A percentile compares a stretch with the other conserved stretches of the same genome.
These are phyloP conservation scores for Stenogyne calaminthoides DNA, from an alignment of 305 asterid species.

Conservation along the genomic window DNA sequence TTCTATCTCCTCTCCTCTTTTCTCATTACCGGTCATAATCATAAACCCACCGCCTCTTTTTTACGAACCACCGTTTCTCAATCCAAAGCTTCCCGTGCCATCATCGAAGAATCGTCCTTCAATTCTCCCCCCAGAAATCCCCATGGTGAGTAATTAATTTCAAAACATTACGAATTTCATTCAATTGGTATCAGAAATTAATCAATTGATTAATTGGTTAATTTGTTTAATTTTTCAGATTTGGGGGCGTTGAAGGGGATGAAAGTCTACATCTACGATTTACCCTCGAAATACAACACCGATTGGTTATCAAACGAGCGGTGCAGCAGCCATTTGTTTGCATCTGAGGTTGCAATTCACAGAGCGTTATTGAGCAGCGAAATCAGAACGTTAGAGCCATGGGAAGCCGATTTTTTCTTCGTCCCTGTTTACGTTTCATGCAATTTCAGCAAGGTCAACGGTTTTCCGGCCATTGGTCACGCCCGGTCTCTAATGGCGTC, in stretches of 20 bases:
- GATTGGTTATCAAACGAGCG: constrained; percentile 68
- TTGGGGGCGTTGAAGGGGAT: constrained; percentile 47
- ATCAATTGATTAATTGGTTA: too few relatives aligned
- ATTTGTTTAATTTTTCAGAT: not conserved
- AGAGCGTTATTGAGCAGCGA: constrained; percentile 56
- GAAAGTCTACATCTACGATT: constrained; percentile 70
- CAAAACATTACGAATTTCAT: not conserved
- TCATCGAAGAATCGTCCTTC: constrained; percentile 43
- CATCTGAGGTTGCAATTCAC: constrained; percentile 90
- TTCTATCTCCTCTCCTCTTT: constrained; percentile 62
- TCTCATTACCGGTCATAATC: constrained; percentile 44
- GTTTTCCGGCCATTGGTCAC: constrained; percentile 95
- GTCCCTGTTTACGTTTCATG: constrained; percentile 91
- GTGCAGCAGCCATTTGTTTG: constrained; percentile 75
- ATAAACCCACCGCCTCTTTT: constrained; percentile 40
- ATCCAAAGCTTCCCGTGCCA: constrained; percentile 60
- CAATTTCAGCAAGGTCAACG: constrained; percentile 82
- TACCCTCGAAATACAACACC: constrained; percentile 64
- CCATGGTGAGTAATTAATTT: constrained; percentile 23
- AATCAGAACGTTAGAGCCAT: constrained; percentile 60
- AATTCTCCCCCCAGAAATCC: constrained; percentile 22
- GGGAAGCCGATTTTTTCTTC: constrained; percentile 87
- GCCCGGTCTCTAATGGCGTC: constrained; percentile 66
- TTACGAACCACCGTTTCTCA: constrained; percentile 44
- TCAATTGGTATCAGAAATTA: not conserved